These are phyloP conservation scores for Aechmea fasciata DNA, from an alignment of 176 grass and related monocot species.

Conservation along the genomic window DNA sequence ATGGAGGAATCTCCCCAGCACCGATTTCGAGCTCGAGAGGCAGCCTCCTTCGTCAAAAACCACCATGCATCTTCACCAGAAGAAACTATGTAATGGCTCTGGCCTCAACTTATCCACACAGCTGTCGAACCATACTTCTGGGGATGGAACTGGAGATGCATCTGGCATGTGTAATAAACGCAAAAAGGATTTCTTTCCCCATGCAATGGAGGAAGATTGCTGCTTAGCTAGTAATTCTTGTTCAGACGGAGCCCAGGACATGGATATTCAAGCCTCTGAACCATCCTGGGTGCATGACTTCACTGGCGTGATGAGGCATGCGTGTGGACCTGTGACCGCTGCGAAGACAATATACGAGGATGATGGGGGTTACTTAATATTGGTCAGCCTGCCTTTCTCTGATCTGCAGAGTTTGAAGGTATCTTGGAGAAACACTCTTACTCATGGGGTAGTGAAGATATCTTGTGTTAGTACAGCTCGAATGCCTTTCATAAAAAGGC, in stretches of 20 bases:
- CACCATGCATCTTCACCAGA: conserved; percentile 34
- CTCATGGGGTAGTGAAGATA: conserved; percentile 74
- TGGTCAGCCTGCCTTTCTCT: conserved; percentile 75
- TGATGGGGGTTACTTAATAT: conserved; percentile 77
- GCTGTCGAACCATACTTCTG: conserved; percentile 40
- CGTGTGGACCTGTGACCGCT: conserved; percentile 70
- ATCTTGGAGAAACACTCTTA: conserved; percentile 84
- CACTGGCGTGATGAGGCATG: conserved; percentile 72
- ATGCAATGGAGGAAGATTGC: conserved; percentile 67
- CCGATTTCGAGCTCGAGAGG: conserved; percentile 81
- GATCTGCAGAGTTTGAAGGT: conserved; percentile 85
- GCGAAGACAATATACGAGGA: conserved; percentile 94
- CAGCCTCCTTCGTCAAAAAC: conserved; percentile 30
- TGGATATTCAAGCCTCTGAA: conserved; percentile 41
- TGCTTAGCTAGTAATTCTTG: conserved; percentile 37
- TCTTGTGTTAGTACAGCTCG: conserved; percentile 51
- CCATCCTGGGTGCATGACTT: conserved; percentile 73
- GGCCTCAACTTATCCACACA: conserved; percentile 66
- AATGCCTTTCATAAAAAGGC: conserved; percentile 68
- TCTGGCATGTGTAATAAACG: conserved; percentile 37
- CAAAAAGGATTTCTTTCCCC: conserved; percentile 52
- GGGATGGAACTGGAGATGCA: conserved; percentile 42
- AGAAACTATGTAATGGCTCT: conserved; percentile 62
- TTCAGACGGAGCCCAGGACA: conserved; percentile 59
- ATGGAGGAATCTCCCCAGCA: conserved; percentile 72